Conservation (phyloP, 306 rosid genomes). For the Sicyos baderoa region DNA sequence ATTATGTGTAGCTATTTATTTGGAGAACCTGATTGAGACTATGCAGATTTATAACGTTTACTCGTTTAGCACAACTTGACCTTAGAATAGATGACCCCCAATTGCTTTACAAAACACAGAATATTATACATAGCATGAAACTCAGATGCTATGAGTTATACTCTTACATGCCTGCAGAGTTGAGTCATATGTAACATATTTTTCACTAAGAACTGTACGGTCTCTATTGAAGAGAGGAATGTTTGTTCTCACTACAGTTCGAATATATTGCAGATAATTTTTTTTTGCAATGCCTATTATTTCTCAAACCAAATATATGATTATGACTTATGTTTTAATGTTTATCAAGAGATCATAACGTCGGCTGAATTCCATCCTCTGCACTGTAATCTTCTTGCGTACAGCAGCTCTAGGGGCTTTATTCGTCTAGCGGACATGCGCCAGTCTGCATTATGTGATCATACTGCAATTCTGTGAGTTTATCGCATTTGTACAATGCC, state of each 20-base stretch:
- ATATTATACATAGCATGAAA: neutral
- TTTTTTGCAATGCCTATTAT: neutral
- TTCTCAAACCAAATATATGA: neutral
- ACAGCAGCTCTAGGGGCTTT: slow-evolving; percentile 65
- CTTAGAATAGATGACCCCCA: neutral
- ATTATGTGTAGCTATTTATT: neutral
- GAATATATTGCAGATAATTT: neutral
- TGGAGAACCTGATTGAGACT: neutral
- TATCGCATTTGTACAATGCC: neutral
- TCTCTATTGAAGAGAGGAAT: neutral
- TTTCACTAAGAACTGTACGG: neutral
- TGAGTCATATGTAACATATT: neutral
- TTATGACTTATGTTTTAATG: slow-evolving; percentile 15
- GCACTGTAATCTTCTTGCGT: slow-evolving; percentile 68
- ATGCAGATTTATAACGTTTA: neutral
- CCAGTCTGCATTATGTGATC: slow-evolving; percentile 54
- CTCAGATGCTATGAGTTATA: neutral
- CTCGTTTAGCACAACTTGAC: neutral
- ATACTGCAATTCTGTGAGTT: slow-evolving; percentile 48
- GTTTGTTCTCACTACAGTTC: neutral
- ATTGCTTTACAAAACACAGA: neutral
- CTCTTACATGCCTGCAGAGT: slow-evolving; percentile 2
- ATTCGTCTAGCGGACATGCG: slow-evolving; percentile 68
- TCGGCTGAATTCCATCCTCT: slow-evolving; percentile 67
- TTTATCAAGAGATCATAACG: slow-evolving; percentile 55